Evolutionary conservation across 192 early-diverging fungal genomes (phyloP).

Genomic region (Powellomyces hirtus): DNA sequence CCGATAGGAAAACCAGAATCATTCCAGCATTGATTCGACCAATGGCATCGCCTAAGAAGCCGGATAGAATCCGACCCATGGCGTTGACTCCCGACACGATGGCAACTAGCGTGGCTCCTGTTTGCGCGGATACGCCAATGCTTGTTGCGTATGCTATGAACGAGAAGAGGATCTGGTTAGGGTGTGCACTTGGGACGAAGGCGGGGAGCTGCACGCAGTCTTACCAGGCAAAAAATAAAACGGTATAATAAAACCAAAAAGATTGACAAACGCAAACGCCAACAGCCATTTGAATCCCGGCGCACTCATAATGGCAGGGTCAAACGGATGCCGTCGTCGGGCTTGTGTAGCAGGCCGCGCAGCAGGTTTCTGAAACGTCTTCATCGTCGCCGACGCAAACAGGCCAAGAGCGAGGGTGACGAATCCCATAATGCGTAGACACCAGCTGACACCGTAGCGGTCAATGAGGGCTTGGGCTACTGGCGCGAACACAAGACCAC

Average conservation of each 20-base stretch:
- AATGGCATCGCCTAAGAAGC: slow-evolving; percentile 51
- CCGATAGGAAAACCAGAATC: slow-evolving; percentile 43
- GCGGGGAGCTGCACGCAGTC: too few relatives aligned
- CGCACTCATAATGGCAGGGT: background rate
- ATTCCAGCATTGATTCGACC: slow-evolving; percentile 54
- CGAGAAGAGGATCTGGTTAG: background rate
- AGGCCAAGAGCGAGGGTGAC: slow-evolving; percentile 42
- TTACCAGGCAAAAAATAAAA: slow-evolving; percentile 22
- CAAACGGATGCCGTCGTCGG: background rate
- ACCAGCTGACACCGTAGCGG: slow-evolving; percentile 57
- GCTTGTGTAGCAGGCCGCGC: background rate
- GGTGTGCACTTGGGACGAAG: too few relatives aligned
- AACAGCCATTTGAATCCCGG: slow-evolving; percentile 16
- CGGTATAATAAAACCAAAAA: slow-evolving; percentile 18
- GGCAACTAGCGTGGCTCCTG: slow-evolving; percentile 37
- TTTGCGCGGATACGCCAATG: slow-evolving; percentile 1
- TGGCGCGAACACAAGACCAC: slow-evolving; percentile 65
- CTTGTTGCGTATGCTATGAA: background rate
- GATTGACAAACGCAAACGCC: slow-evolving; percentile 16
- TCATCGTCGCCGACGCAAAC: slow-evolving; percentile 35
- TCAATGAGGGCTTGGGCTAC: slow-evolving; percentile 60
- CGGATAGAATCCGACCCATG: slow-evolving; percentile 59
- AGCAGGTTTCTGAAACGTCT: slow-evolving; percentile 24
- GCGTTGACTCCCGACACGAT: slow-evolving; percentile 64
- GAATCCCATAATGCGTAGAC: slow-evolving; percentile 66